phyloP scores from a whole-genome alignment of 2,329 filamentous ascomycete genomes.

The Stachybotrys elegans region DNA sequence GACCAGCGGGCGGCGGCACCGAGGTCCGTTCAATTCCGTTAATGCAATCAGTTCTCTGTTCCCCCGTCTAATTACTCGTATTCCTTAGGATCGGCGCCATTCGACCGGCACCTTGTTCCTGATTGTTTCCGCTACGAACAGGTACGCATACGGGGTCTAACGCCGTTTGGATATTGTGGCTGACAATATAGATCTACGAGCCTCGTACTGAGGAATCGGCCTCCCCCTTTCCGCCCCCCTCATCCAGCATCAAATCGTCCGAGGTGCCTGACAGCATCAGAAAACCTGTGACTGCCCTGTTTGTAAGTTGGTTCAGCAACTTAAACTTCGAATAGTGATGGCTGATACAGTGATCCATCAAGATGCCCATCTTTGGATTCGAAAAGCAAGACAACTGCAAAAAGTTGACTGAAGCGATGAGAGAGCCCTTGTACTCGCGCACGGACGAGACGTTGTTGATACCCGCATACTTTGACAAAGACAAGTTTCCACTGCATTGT shows the following conservation, averaged over 20 bases:
- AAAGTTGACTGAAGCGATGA: not conserved
- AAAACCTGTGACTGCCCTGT: not conserved
- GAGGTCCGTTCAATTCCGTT: not conserved
- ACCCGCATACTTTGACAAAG: not conserved
- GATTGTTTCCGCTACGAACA: not conserved
- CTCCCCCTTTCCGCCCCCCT: not conserved
- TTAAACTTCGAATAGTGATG: not conserved
- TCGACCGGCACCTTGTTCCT: not conserved
- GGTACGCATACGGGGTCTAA: not conserved
- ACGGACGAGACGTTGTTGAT: not conserved
- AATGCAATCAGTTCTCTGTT: too few species aligned
- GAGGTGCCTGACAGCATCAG: not conserved
- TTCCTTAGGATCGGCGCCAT: not conserved
- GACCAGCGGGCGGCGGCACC: not conserved
- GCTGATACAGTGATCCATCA: not conserved
- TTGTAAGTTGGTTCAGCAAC: not conserved
- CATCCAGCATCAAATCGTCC: not conserved
- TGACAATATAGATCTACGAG: not conserved
- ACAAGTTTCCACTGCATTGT: not conserved
- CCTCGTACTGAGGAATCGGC: not conserved
- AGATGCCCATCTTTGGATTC: not conserved
- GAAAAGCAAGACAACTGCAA: not conserved
- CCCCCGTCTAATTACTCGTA: too few species aligned
- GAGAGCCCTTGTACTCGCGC: not conserved
- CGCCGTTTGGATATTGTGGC: not conserved